Conservation (phyloP, 176 grass and related monocot genomes). For the Oropetium thomaeum region DNA sequence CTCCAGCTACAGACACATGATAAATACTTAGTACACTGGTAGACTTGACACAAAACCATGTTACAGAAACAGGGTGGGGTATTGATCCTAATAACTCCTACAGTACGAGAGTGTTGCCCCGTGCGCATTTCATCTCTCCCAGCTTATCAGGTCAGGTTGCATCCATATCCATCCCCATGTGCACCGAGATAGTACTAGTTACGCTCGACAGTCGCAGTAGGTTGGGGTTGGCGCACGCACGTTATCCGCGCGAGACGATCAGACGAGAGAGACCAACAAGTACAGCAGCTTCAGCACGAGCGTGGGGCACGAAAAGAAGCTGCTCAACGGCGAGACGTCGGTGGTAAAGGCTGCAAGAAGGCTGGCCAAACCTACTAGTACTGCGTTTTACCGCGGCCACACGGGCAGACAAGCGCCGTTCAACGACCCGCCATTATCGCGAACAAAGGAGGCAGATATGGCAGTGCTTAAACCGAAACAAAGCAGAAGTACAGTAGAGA, state of each 20-base stretch:
- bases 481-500: no score
- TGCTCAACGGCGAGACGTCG: not conserved
- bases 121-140: not conserved
- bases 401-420: not conserved
- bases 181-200: not conserved
- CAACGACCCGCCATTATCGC: conserved; percentile 3
- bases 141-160: not conserved
- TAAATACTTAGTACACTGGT: not conserved
- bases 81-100: not conserved
- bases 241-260: no score
- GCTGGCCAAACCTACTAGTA: no score
- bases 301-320: not conserved
- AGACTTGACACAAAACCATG: not conserved
- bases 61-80: no score
- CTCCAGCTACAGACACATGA: no score
- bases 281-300: conserved; percentile 13
- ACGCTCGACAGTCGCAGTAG: not conserved
- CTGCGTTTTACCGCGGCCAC: not conserved
- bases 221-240: not conserved
- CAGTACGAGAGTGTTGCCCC: not conserved
- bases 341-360: not conserved
- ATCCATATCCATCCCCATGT: no score
- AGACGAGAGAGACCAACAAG: not conserved
- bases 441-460: not conserved
- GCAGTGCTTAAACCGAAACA: conserved; percentile 2